These are phyloP conservation scores for Cylindrodendrum hubeiense DNA, from an alignment of 2,329 filamentous ascomycete genomes.

Conservation along the genomic window DNA sequence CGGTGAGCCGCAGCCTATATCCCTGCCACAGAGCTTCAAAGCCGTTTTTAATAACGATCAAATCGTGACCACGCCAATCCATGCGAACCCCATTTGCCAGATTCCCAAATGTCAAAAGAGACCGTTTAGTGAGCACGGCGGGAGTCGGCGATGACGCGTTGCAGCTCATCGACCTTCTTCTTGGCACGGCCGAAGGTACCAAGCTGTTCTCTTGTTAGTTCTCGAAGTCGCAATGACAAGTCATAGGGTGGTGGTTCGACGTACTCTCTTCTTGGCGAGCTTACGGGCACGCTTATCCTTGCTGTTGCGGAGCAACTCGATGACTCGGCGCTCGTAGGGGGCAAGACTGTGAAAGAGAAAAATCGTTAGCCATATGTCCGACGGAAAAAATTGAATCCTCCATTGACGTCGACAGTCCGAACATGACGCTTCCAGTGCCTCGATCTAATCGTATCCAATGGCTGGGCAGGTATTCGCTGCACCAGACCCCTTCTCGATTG, in stretches of 20 bases:
- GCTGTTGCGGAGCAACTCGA: constrained; percentile 98
- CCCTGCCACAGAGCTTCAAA: constrained; percentile 48
- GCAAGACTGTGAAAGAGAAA: constrained; percentile 72
- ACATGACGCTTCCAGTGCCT: neutral
- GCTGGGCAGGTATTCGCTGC: neutral
- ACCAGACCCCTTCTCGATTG: constrained; percentile 1
- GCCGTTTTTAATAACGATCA: constrained; percentile 47
- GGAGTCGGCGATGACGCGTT: constrained; percentile 96
- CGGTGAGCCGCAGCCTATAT: constrained; percentile 49
- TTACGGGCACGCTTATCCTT: constrained; percentile 99
- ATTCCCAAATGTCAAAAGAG: constrained; percentile 44
- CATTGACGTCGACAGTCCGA: neutral
- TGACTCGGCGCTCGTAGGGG: constrained; percentile 97
- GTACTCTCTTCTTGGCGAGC: constrained; percentile 98
- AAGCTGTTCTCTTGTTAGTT: constrained; percentile 71
- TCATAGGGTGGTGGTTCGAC: constrained; percentile 51
- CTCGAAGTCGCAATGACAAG: constrained; percentile 10
- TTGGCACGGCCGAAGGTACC: constrained; percentile 99
- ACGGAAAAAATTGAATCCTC: neutral
- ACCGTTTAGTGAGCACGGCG: constrained; percentile 74
- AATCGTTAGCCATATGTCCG: constrained; percentile 42
- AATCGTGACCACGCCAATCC: constrained; percentile 54
- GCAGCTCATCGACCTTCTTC: constrained; percentile 99
- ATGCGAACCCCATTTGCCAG: constrained; percentile 48
- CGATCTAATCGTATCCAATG: neutral